Conservation (phyloP, 371 early-diverging fungal genomes). For the Mortierella sp. region DNA sequence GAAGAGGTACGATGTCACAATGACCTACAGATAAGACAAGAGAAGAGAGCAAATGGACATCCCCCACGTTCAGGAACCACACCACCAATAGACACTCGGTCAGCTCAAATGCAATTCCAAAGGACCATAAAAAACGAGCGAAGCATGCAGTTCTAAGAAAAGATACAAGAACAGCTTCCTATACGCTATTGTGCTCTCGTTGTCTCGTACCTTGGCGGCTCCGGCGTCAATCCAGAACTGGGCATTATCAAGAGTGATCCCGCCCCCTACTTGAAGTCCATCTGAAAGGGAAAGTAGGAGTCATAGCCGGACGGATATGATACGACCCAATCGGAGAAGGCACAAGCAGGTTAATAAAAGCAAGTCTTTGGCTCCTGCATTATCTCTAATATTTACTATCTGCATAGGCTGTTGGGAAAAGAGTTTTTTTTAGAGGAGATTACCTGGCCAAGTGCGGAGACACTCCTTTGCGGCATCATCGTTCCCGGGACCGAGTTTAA, state of each 20-base stretch:
- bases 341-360: conserved; percentile 4
- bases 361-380: conserved; percentile 1
- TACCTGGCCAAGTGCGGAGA: conserved; percentile 86
- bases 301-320: neutral
- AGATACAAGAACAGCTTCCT: conserved; percentile 9
- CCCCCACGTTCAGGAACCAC: no score
- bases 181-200: neutral
- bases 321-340: conserved; percentile 4
- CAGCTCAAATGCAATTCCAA: conserved; percentile 6
- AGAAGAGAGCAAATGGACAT: no score
- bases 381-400: neutral
- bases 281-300: conserved; percentile 36
- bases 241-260: conserved; percentile 91
- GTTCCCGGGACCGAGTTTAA: conserved; percentile 93
- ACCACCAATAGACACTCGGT: neutral
- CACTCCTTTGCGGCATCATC: conserved; percentile 90
- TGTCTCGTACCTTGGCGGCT: conserved; percentile 78
- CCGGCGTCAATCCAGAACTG: conserved; percentile 87
- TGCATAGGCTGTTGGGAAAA: neutral
- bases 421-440: neutral
- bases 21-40: conserved; percentile 68
- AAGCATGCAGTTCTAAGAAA: conserved; percentile 1
- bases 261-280: conserved; percentile 96
- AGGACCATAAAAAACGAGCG: neutral
- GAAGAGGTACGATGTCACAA: conserved; percentile 96